Evolutionary conservation across 2,329 filamentous ascomycete genomes (phyloP).

Genomic region (Colletotrichum horii): DNA sequence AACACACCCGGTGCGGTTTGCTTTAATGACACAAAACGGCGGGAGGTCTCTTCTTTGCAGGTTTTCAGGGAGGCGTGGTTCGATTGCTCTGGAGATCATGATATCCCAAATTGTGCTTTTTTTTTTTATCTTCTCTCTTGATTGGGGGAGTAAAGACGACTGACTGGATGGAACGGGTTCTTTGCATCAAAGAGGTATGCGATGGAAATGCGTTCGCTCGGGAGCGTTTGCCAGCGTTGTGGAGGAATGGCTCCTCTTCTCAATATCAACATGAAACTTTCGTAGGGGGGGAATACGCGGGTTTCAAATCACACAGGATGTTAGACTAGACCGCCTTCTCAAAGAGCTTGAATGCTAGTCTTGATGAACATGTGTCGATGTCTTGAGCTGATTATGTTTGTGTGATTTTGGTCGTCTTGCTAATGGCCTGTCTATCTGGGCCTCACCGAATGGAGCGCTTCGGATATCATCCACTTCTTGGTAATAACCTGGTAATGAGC

Average conservation of each 20-base stretch:
- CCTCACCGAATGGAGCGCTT: neutral
- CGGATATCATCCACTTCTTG: neutral
- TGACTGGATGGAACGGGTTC: neutral
- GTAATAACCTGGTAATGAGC: neutral
- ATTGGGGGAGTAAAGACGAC: neutral
- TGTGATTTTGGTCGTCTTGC: neutral
- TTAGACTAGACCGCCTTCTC: slow-evolving; percentile 4
- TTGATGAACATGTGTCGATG: neutral
- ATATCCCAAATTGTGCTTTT: slow-evolving; percentile 3
- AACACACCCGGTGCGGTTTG: neutral
- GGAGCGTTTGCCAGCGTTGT: neutral
- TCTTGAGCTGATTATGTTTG: neutral
- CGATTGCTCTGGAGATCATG: neutral
- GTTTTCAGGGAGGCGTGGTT: neutral
- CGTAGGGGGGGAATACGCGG: neutral
- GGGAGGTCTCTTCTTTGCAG: neutral
- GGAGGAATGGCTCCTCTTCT: neutral
- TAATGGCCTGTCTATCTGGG: neutral
- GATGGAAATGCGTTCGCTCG: neutral
- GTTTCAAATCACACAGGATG: neutral
- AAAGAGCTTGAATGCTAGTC: neutral
- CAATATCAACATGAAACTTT: neutral
- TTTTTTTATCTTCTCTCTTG: neutral
- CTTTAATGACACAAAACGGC: slow-evolving; percentile 9
- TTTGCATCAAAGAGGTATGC: neutral